Percentiles rank a stretch among this genome's conserved stretches.
phyloP scores from a whole-genome alignment of 495 filamentous ascomycete species.

The Penicillium tannophilum region DNA sequence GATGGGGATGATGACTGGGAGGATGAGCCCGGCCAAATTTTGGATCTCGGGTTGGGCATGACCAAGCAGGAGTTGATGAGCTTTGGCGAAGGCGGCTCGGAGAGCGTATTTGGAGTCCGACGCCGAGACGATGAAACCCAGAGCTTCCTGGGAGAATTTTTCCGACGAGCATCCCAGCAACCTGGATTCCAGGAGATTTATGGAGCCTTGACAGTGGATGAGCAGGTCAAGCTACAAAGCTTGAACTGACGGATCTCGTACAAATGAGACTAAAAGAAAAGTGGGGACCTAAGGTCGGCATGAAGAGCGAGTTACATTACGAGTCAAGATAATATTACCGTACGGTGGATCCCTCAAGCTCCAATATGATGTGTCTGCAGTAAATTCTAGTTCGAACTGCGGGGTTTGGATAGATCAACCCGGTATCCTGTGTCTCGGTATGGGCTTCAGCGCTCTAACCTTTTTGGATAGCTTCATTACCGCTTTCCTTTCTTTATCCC shows the following conservation, averaged over 20 bases:
- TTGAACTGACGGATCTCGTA: slow-evolving; percentile 24
- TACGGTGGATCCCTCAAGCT: background rate
- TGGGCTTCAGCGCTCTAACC: slow-evolving; percentile 1
- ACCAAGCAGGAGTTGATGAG: slow-evolving; percentile 79
- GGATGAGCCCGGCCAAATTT: slow-evolving; percentile 67
- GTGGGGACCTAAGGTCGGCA: background rate
- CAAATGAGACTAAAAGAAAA: background rate
- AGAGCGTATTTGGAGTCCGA: slow-evolving; percentile 56
- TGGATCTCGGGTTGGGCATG: slow-evolving; percentile 69
- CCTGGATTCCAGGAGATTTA: slow-evolving; percentile 76
- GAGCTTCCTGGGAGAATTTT: slow-evolving; percentile 78
- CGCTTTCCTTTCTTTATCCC: slow-evolving; percentile 5
- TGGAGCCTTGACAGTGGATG: slow-evolving; percentile 65
- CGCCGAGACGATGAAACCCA: slow-evolving; percentile 92
- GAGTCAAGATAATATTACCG: background rate
- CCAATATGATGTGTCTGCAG: background rate
- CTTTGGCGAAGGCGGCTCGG: slow-evolving; percentile 60
- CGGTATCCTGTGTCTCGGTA: slow-evolving; percentile 23
- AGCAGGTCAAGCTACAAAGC: slow-evolving; percentile 69
- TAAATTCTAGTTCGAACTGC: background rate
- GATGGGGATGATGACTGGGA: slow-evolving; percentile 84
- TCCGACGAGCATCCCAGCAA: slow-evolving; percentile 69
- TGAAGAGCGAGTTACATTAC: background rate
- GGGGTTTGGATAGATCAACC: slow-evolving; percentile 5
- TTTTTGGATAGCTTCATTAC: slow-evolving; percentile 21